Percentiles rank a stretch among this genome's conserved stretches.
These are phyloP conservation scores for Aspergillus taichungensis DNA, from an alignment of 495 filamentous ascomycete genomes.

Conservation along the genomic window DNA sequence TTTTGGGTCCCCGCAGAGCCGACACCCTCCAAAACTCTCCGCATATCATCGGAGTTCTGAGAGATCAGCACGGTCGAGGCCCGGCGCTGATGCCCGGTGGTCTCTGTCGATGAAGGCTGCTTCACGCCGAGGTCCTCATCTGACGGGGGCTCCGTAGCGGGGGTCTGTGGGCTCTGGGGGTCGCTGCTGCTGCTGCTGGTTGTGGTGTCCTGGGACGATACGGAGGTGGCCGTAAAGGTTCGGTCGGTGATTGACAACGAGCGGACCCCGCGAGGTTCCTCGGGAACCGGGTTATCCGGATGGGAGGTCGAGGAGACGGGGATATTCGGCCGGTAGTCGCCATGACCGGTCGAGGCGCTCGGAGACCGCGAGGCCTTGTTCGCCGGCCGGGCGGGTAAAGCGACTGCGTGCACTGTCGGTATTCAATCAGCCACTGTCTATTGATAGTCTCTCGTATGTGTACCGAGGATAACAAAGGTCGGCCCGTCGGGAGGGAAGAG, in stretches of 20 bases:
- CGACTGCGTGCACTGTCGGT: conserved; percentile 28
- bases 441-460: not conserved
- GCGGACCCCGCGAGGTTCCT: conserved; percentile 40
- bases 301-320: conserved; percentile 43
- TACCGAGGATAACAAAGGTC: too few relatives aligned
- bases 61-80: conserved; percentile 77
- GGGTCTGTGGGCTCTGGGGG: conserved; percentile 42
- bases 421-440: not conserved
- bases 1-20: conserved; percentile 39
- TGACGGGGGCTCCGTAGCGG: conserved; percentile 41
- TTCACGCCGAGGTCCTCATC: conserved; percentile 33
- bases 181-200: conserved; percentile 26
- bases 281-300: conserved; percentile 48
- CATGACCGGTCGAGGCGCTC: conserved; percentile 14
- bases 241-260: conserved; percentile 32
- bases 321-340: conserved; percentile 22
- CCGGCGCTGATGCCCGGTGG: conserved; percentile 45
- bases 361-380: conserved; percentile 16
- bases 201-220: conserved; percentile 30
- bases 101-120: conserved; percentile 11
- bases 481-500: not conserved
- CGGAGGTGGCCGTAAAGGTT: conserved; percentile 32
- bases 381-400: conserved; percentile 18
- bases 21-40: conserved; percentile 47
- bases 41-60: conserved; percentile 64